Evolutionary conservation across 345 rosid species (phyloP).

Genomic region (Anastatica hierochuntica): DNA sequence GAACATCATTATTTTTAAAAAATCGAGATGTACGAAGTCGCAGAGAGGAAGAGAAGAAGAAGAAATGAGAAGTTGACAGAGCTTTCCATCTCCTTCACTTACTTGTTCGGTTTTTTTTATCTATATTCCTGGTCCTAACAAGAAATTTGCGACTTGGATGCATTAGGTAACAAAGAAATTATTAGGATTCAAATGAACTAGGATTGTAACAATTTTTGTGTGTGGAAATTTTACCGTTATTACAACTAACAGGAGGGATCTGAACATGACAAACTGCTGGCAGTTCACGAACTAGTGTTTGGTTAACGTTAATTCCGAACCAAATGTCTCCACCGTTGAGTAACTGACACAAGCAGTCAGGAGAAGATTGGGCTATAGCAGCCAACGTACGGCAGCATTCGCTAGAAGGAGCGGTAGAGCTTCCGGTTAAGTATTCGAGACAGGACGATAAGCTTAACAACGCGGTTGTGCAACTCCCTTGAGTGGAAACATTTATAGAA

Average conservation of each 20-base stretch:
- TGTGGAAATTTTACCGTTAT: conserved; percentile 28
- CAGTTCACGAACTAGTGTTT: conserved; percentile 57
- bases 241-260: conserved; percentile 74
- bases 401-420: conserved; percentile 55
- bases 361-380: conserved; percentile 52
- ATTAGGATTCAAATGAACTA: conserved; percentile 1
- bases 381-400: conserved; percentile 71
- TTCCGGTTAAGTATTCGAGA: conserved; percentile 70
- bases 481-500: conserved; percentile 45
- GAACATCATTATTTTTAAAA: conserved; percentile 26
- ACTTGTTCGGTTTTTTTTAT: conserved; percentile 58
- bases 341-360: conserved; percentile 72
- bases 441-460: conserved; percentile 73
- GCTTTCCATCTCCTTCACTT: conserved; percentile 41
- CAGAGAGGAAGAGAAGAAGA: conserved; percentile 39
- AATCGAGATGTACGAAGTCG: conserved; percentile 41
- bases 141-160: neutral
- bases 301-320: conserved; percentile 60
- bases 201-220: too few species aligned
- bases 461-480: conserved; percentile 46
- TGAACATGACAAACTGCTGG: conserved; percentile 74
- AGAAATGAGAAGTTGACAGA: conserved; percentile 43
- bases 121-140: conserved; percentile 18
- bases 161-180: neutral
- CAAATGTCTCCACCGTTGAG: conserved; percentile 61